Percentiles rank a stretch among this genome's conserved stretches.
Conservation (phyloP, 495 filamentous ascomycete genomes). For the Tuber indicum region DNA sequence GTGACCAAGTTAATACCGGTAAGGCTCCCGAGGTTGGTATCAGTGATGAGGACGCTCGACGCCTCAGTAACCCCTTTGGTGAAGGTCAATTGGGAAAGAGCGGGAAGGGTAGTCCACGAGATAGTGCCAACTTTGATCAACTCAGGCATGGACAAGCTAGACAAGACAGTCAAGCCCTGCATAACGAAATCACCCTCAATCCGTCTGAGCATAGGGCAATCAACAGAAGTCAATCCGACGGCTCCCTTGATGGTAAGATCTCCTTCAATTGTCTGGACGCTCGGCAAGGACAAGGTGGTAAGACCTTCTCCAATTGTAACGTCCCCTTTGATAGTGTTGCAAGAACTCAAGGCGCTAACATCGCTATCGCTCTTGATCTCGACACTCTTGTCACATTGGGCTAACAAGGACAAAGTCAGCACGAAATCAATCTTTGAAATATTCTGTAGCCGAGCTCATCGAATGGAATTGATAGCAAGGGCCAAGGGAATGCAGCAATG, state of each 20-base stretch:
- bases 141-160: constrained; percentile 54
- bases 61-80: constrained; percentile 55
- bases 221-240: constrained; percentile 51
- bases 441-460: not conserved
- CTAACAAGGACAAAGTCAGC: constrained; percentile 20
- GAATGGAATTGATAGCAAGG: not conserved
- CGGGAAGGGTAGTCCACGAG: constrained; percentile 64
- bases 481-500: constrained; percentile 19
- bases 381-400: constrained; percentile 42
- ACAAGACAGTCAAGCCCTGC: constrained; percentile 58
- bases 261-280: constrained; percentile 62
- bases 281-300: constrained; percentile 50
- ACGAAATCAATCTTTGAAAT: not conserved
- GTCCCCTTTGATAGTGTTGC: constrained; percentile 62
- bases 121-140: constrained; percentile 61
- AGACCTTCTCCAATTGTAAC: constrained; percentile 57
- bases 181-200: constrained; percentile 63
- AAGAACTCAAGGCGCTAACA: constrained; percentile 59
- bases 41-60: constrained; percentile 61
- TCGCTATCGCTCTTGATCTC: constrained; percentile 66
- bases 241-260: constrained; percentile 58
- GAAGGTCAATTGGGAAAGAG: constrained; percentile 63
- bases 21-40: constrained; percentile 70
- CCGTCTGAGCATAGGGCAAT: constrained; percentile 39
- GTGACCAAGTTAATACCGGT: constrained; percentile 67